A percentile compares a stretch with the other conserved stretches of the same genome.
Evolutionary conservation across 73 alveolate species (phyloP).

Genomic region (Tetrahymena borealis): DNA sequence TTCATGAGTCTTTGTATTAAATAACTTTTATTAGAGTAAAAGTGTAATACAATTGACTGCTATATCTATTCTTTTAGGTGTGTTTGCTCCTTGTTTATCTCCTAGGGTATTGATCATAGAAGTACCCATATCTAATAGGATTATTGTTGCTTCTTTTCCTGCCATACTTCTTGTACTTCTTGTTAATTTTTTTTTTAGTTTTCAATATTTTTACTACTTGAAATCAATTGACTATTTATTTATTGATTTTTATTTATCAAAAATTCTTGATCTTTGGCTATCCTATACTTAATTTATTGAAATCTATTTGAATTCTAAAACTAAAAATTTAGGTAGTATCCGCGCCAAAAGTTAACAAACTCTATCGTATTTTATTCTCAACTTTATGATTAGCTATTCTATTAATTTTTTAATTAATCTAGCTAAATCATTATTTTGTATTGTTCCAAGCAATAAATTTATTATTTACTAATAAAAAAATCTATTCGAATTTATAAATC

Average conservation of each 20-base stretch:
- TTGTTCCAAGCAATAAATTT: no score
- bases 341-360: neutral
- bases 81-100: slow-evolving; percentile 14
- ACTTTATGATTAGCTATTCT: neutral
- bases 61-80: slow-evolving; percentile 41
- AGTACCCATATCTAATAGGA: slow-evolving; percentile 62
- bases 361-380: neutral
- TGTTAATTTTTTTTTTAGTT: neutral
- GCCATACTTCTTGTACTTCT: slow-evolving; percentile 12
- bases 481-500: no score
- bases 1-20: slow-evolving; percentile 54
- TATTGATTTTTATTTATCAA: neutral
- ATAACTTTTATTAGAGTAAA: slow-evolving; percentile 64
- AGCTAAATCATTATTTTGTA: no score
- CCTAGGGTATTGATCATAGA: slow-evolving; percentile 45
- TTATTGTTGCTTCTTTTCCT: slow-evolving; percentile 68
- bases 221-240: neutral
- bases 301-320: neutral
- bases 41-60: slow-evolving; percentile 62
- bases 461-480: no score
- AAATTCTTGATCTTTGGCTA: neutral
- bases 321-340: neutral
- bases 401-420: no score
- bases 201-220: neutral
- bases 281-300: neutral